phyloP scores from a whole-genome alignment of 2,329 filamentous ascomycete species.

The Colletotrichum trifolii region DNA sequence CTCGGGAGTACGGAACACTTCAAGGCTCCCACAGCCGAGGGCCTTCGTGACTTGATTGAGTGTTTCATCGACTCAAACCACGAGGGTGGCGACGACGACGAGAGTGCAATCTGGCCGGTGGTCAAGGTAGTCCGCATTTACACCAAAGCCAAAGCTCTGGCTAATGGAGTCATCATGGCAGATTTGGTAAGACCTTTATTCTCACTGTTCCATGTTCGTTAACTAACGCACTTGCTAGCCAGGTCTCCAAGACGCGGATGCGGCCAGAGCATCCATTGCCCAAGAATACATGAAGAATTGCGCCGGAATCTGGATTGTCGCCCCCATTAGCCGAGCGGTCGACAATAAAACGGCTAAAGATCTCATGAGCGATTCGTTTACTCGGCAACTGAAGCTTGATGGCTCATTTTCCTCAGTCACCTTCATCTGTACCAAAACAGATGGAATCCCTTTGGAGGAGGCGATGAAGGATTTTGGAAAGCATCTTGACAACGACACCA shows the following conservation, averaged over 20 bases:
- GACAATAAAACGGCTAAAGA: constrained; percentile 69
- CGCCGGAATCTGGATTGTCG: constrained; percentile 69
- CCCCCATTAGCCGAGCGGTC: constrained; percentile 69
- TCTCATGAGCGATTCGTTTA: constrained; percentile 67
- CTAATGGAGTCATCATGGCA: constrained; percentile 49
- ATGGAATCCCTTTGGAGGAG: constrained; percentile 60
- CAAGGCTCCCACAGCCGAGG: neutral
- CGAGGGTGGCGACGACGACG: neutral
- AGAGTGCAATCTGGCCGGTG: constrained; percentile 57
- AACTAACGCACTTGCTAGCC: constrained; percentile 49
- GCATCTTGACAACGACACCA: neutral
- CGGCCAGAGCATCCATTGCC: constrained; percentile 67
- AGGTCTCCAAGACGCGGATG: constrained; percentile 69
- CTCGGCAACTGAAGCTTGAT: constrained; percentile 69
- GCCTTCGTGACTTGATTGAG: constrained; percentile 1
- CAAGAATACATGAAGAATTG: constrained; percentile 70
- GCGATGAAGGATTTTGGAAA: constrained; percentile 30
- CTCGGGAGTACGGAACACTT: neutral
- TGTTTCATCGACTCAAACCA: constrained; percentile 11
- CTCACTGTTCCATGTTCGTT: too few relatives aligned
- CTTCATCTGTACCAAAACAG: constrained; percentile 73
- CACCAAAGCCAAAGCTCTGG: constrained; percentile 46
- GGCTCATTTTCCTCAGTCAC: constrained; percentile 64
- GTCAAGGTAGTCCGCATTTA: constrained; percentile 61
- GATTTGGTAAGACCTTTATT: too few relatives aligned